Evolutionary conservation across 331 rosid genomes (phyloP).

Genomic region (Cucumis variabilis): DNA sequence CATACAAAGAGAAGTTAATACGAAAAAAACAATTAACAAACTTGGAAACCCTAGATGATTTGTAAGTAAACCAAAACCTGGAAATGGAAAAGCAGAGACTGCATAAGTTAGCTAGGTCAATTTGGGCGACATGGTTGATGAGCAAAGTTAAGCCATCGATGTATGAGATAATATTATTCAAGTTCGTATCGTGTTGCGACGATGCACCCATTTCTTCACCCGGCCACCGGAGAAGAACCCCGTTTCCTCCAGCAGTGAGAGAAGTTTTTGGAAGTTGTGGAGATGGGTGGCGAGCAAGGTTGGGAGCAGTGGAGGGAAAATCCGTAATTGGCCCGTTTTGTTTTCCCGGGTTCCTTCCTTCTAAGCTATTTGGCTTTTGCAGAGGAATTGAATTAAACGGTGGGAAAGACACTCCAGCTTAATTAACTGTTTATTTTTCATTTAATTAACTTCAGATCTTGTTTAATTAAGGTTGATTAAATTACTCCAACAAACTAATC

Average conservation of each 20-base stretch:
- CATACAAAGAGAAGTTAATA: not conserved
- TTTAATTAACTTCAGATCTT: not conserved
- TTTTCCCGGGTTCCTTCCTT: not conserved
- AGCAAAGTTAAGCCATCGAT: not conserved
- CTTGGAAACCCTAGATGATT: not conserved
- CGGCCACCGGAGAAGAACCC: not conserved
- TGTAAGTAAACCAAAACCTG: constrained; percentile 18
- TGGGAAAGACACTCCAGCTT: not conserved
- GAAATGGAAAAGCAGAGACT: constrained; percentile 25
- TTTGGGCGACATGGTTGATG: not conserved
- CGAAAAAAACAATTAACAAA: not conserved
- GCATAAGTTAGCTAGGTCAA: not conserved
- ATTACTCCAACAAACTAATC: not conserved
- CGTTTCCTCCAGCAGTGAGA: not conserved
- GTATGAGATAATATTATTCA: not conserved
- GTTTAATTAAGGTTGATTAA: not conserved
- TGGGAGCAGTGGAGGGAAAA: not conserved
- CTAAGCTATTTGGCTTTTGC: not conserved
- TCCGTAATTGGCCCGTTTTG: constrained; percentile 2
- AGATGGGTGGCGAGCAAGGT: not conserved
- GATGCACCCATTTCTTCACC: constrained; percentile 7
- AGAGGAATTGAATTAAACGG: not conserved
- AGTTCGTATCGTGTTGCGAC: not conserved
- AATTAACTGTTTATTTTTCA: not conserved
- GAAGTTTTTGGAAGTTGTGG: not conserved